phyloP scores from a whole-genome alignment of 2,329 filamentous ascomycete genomes.

The Stagonosporopsis rhizophila region DNA sequence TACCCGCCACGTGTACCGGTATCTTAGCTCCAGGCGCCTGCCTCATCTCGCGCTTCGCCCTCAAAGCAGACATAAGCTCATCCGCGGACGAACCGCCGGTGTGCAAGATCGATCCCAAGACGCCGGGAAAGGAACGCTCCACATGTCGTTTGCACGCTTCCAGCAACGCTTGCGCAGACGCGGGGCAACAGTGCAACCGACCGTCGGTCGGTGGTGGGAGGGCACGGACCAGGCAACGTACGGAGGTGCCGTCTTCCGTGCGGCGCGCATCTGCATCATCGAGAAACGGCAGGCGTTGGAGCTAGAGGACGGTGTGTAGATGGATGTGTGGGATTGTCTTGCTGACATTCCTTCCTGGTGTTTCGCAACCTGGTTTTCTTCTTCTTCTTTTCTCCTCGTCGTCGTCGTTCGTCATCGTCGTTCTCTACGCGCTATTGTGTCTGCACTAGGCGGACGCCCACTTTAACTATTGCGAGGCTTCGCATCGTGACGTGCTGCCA shows the following conservation, averaged over 20 bases:
- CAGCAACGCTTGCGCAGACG: background rate
- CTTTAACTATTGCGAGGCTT: too few relatives aligned
- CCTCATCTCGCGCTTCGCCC: background rate
- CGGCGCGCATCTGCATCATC: slow-evolving; percentile 13
- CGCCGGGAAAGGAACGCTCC: background rate
- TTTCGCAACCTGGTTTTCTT: background rate
- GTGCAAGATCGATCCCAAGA: background rate
- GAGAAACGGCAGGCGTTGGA: slow-evolving; percentile 19
- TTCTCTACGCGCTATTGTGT: too few relatives aligned
- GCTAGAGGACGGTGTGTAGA: slow-evolving; percentile 5
- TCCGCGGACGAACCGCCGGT: slow-evolving; percentile 4
- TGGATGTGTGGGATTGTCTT: background rate
- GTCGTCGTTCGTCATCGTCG: background rate
- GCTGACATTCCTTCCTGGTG: background rate
- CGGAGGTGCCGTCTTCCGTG: slow-evolving; percentile 4
- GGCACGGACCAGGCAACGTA: background rate
- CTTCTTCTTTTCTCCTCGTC: too few relatives aligned
- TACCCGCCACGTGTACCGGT: background rate
- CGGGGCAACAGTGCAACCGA: slow-evolving; percentile 11
- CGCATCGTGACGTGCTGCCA: background rate
- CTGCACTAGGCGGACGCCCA: too few relatives aligned
- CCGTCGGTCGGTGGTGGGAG: background rate
- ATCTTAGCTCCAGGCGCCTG: background rate
- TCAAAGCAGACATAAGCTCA: background rate
- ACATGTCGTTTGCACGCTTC: background rate